Evolutionary conservation across 2,329 filamentous ascomycete species (phyloP).

Genomic region (Botrytis galanthina): DNA sequence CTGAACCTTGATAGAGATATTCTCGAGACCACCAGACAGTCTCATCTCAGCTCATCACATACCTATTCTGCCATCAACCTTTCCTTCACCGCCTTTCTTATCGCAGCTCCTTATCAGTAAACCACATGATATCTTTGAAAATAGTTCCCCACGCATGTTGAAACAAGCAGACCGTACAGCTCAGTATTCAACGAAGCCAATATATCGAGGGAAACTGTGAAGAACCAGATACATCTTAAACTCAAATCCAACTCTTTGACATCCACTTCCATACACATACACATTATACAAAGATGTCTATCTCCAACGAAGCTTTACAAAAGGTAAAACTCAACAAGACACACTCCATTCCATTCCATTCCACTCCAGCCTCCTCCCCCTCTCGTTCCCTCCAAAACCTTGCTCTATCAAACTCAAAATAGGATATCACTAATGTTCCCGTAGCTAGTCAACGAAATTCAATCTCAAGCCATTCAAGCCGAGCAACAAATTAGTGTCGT

Average conservation of each 20-base stretch:
- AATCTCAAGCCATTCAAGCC: slow-evolving; percentile 80
- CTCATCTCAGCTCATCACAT: background rate
- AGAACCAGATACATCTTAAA: background rate
- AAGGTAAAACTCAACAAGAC: slow-evolving; percentile 58
- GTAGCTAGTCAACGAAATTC: slow-evolving; percentile 89
- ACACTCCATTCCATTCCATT: background rate
- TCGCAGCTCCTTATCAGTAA: background rate
- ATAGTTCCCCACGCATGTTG: slow-evolving; percentile 1
- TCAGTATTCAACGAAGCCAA: background rate
- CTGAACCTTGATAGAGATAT: no score
- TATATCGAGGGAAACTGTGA: background rate
- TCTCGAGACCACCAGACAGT: no score
- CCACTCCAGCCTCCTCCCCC: background rate
- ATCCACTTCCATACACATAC: background rate
- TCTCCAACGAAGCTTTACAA: slow-evolving; percentile 88
- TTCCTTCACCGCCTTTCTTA: slow-evolving; percentile 1
- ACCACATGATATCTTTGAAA: slow-evolving; percentile 17
- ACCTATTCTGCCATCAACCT: background rate
- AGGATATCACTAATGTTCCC: slow-evolving; percentile 14
- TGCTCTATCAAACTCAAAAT: slow-evolving; percentile 16
- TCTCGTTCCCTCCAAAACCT: background rate
- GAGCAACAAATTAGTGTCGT: slow-evolving; percentile 91
- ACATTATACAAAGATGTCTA: slow-evolving; percentile 64
- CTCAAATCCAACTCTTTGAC: background rate
- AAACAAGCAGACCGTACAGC: background rate